Evolutionary conservation across 23 red algal genomes (phyloP).

Genomic region (Cyanidiococcus yangmingshanensis): DNA sequence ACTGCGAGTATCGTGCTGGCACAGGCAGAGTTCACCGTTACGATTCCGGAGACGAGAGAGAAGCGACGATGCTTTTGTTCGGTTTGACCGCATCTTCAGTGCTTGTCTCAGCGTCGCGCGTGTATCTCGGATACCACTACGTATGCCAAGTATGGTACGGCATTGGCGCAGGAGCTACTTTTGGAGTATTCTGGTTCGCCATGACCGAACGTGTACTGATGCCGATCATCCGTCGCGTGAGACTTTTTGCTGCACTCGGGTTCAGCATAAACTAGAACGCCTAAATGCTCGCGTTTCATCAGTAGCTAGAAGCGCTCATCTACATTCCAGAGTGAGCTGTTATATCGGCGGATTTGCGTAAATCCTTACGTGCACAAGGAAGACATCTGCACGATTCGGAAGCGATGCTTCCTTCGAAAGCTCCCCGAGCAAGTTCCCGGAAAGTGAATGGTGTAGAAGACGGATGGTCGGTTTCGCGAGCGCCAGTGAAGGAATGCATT

Average conservation of each 20-base stretch:
- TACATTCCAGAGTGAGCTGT: too few relatives aligned
- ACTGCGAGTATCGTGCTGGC: too few relatives aligned
- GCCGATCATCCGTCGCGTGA: background rate
- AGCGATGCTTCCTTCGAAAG: too few relatives aligned
- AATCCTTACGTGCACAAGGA: too few relatives aligned
- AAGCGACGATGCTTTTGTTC: background rate
- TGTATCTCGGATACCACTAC: slow-evolving; percentile 2
- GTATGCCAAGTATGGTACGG: background rate
- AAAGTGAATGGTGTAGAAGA: too few relatives aligned
- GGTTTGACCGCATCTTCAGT: background rate
- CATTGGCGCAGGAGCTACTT: background rate
- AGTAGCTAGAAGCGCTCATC: too few relatives aligned
- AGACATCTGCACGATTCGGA: too few relatives aligned
- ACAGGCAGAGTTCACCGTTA: background rate
- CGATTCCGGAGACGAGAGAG: background rate
- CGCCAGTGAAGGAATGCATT: too few relatives aligned
- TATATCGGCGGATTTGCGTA: too few relatives aligned
- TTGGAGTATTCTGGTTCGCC: background rate
- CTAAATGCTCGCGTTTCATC: too few relatives aligned
- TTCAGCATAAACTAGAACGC: background rate
- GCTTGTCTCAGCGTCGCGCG: background rate
- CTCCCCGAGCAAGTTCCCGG: too few relatives aligned
- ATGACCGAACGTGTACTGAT: background rate
- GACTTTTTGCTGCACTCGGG: background rate
- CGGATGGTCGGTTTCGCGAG: too few relatives aligned